Evolutionary conservation across 306 rosid species (phyloP).

Genomic region (Gastrolobium bilobum): DNA sequence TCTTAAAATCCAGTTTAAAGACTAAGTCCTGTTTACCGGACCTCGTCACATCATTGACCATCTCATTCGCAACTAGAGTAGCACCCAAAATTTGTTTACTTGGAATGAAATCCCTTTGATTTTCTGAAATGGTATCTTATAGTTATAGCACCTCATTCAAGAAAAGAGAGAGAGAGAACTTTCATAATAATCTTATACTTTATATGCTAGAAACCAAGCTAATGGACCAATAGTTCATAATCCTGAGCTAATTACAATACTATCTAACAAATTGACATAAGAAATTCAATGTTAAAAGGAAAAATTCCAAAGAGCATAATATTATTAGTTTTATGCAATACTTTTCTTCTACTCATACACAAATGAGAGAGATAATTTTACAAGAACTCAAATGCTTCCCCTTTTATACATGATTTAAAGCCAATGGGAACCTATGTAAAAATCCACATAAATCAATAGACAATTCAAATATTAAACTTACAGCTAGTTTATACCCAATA

Average conservation of each 20-base stretch:
- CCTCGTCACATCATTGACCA: not conserved
- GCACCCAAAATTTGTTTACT: not conserved
- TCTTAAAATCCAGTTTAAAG: constrained; percentile 5
- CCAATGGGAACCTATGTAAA: constrained; percentile 9
- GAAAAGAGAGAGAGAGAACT: not conserved
- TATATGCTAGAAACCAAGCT: not conserved
- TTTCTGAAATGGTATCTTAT: not conserved
- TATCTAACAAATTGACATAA: not conserved
- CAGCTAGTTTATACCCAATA: constrained; percentile 79
- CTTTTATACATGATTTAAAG: constrained; percentile 5
- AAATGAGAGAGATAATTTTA: not conserved
- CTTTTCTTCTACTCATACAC: constrained; percentile 18
- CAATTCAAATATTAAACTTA: constrained; percentile 52
- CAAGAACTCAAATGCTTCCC: constrained; percentile 11
- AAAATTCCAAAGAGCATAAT: constrained; percentile 11
- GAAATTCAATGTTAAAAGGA: not conserved
- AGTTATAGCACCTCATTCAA: constrained; percentile 22
- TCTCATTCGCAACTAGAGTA: constrained; percentile 18
- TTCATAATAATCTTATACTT: not conserved
- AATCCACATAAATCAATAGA: constrained; percentile 33
- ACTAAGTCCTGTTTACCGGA: not conserved
- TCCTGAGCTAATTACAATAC: constrained; percentile 21
- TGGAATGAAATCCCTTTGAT: not conserved
- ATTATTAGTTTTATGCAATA: not conserved
- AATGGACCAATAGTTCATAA: not conserved